Evolutionary conservation across 306 rosid species (phyloP).

Genomic region (Delonix regia): DNA sequence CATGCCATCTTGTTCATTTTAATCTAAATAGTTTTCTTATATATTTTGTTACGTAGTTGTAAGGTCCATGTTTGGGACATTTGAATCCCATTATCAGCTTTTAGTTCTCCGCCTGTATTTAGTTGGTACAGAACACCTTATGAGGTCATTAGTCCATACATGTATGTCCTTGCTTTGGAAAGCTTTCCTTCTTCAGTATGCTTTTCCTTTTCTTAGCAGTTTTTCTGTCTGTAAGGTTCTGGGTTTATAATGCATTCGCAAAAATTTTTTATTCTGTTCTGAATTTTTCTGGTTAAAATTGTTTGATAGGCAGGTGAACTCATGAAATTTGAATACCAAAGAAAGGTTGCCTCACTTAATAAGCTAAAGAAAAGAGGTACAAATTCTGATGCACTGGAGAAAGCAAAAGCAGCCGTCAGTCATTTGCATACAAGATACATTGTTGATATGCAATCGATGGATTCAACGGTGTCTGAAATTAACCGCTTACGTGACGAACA

Average conservation of each 20-base stretch:
- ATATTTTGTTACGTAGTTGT: neutral
- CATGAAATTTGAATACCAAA: slow-evolving; percentile 72
- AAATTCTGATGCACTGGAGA: slow-evolving; percentile 63
- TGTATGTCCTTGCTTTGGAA: neutral
- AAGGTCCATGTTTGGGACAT: neutral
- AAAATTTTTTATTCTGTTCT: neutral
- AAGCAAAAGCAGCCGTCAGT: slow-evolving; percentile 70
- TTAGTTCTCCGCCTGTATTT: neutral
- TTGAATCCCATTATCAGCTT: neutral
- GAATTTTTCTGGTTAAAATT: slow-evolving; percentile 22
- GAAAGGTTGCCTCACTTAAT: slow-evolving; percentile 58
- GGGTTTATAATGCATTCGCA: neutral
- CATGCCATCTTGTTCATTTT: neutral
- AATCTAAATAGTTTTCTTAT: neutral
- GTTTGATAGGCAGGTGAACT: slow-evolving; percentile 67
- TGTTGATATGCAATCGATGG: slow-evolving; percentile 81
- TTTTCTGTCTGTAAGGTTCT: neutral
- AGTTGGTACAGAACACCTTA: neutral
- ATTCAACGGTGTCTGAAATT: slow-evolving; percentile 72
- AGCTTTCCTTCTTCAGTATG: neutral
- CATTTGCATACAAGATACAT: slow-evolving; percentile 78
- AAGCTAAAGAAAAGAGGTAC: slow-evolving; percentile 56
- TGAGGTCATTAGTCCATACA: neutral
- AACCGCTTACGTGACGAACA: slow-evolving; percentile 62
- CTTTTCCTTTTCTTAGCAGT: neutral